A percentile compares a stretch with the other conserved stretches of the same genome.
These are phyloP conservation scores for Pyrenophora seminiperda DNA, from an alignment of 2,329 filamentous ascomycete genomes.

Conservation along the genomic window DNA sequence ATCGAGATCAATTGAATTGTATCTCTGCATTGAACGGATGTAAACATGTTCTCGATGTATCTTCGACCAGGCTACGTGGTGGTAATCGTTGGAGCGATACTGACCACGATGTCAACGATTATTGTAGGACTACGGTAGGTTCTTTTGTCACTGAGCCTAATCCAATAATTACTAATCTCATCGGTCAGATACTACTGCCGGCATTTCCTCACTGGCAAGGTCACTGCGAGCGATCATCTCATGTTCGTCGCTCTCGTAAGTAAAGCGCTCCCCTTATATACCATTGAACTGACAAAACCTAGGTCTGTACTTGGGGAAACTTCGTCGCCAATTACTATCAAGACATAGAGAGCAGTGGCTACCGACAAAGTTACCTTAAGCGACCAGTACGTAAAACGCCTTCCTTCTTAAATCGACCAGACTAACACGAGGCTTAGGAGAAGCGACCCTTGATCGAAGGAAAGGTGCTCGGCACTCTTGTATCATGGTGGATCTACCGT, in stretches of 20 bases:
- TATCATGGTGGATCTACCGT: constrained; percentile 46
- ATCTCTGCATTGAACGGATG: background rate
- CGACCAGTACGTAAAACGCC: constrained; percentile 28
- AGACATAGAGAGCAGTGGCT: constrained; percentile 36
- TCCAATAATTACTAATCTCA: constrained; percentile 4
- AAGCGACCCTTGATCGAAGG: constrained; percentile 33
- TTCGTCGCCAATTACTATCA: constrained; percentile 45
- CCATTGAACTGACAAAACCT: constrained; percentile 13
- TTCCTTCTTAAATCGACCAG: background rate
- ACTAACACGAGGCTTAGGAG: constrained; percentile 29
- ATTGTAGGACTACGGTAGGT: constrained; percentile 40
- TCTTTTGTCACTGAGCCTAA: background rate
- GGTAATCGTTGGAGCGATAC: constrained; percentile 41
- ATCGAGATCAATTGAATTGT: background rate
- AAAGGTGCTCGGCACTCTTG: constrained; percentile 34
- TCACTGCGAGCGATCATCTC: constrained; percentile 42
- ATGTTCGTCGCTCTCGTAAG: constrained; percentile 43
- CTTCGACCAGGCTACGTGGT: constrained; percentile 42
- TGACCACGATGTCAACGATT: constrained; percentile 45
- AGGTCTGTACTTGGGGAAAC: constrained; percentile 46
- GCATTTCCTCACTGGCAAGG: constrained; percentile 37
- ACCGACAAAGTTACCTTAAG: constrained; percentile 31
- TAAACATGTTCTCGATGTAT: constrained; percentile 25
- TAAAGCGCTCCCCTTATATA: background rate
- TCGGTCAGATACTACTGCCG: constrained; percentile 42